Percentiles rank a stretch among this genome's conserved stretches.
phyloP scores from a whole-genome alignment of 148 eudicot species.

The Vaccinium macrocarpon region DNA sequence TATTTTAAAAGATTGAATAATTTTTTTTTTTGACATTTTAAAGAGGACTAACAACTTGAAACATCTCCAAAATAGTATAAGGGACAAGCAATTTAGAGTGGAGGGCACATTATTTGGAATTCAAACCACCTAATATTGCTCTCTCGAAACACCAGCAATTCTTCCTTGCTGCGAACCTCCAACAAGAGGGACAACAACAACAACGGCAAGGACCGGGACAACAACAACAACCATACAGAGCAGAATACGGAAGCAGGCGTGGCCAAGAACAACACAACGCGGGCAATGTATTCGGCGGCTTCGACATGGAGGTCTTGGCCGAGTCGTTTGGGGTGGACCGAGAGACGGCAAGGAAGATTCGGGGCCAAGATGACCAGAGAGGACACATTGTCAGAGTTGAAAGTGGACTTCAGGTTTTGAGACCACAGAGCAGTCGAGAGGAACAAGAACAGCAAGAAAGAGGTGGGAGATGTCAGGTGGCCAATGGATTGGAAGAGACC shows the following conservation, averaged over 20 bases:
- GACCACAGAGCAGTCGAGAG: slow-evolving; percentile 31
- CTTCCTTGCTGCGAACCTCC: slow-evolving; percentile 67
- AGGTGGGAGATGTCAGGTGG: neutral
- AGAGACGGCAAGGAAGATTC: slow-evolving; percentile 48
- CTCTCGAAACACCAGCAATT: slow-evolving; percentile 41
- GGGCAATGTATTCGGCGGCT: slow-evolving; percentile 56
- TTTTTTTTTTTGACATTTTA: too few relatives aligned
- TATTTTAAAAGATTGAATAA: too few relatives aligned
- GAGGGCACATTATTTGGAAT: too few relatives aligned
- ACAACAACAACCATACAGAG: too few relatives aligned
- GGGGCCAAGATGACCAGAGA: slow-evolving; percentile 43
- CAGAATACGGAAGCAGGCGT: slow-evolving; percentile 2
- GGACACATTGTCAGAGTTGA: slow-evolving; percentile 58
- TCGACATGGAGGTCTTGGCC: slow-evolving; percentile 29
- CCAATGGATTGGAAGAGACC: slow-evolving; percentile 67
- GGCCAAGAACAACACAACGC: neutral
- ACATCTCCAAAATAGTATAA: too few relatives aligned
- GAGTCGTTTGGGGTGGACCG: slow-evolving; percentile 48
- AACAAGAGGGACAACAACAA: slow-evolving; percentile 25
- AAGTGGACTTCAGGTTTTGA: slow-evolving; percentile 45
- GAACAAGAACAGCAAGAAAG: slow-evolving; percentile 15
- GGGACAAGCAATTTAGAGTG: too few relatives aligned
- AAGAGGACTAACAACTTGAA: too few relatives aligned
- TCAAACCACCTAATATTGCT: too few relatives aligned
- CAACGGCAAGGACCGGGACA: neutral